phyloP scores from a whole-genome alignment of 495 filamentous ascomycete genomes.

The Penicillium bialowiezense region DNA sequence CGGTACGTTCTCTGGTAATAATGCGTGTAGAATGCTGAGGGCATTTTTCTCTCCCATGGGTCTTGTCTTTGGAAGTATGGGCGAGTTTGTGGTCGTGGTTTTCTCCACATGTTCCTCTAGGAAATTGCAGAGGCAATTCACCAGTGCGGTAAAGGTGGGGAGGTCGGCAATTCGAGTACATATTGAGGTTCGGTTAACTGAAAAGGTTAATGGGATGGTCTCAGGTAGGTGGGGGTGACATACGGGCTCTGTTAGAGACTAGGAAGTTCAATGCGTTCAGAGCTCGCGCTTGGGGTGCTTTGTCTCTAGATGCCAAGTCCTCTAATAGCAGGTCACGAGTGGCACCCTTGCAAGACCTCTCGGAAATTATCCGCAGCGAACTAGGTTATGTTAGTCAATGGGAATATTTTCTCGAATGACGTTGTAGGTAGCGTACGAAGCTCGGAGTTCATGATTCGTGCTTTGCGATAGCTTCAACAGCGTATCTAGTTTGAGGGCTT shows the following conservation, averaged over 20 bases:
- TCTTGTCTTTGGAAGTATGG: slow-evolving; percentile 44
- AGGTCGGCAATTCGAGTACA: slow-evolving; percentile 36
- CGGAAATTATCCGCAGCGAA: slow-evolving; percentile 48
- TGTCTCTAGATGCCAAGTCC: slow-evolving; percentile 39
- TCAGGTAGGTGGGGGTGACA: slow-evolving; percentile 2
- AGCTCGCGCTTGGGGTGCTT: slow-evolving; percentile 34
- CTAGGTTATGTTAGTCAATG: slow-evolving; percentile 23
- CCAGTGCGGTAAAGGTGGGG: slow-evolving; percentile 37
- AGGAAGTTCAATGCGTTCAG: slow-evolving; percentile 45
- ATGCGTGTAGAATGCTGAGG: slow-evolving; percentile 33
- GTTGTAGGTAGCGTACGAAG: slow-evolving; percentile 42
- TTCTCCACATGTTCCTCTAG: slow-evolving; percentile 41
- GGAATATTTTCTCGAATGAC: neutral
- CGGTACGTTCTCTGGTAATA: slow-evolving; percentile 38
- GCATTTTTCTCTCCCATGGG: slow-evolving; percentile 43
- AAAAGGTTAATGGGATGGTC: slow-evolving; percentile 6
- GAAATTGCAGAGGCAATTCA: slow-evolving; percentile 49
- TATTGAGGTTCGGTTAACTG: slow-evolving; percentile 43
- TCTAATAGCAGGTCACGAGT: slow-evolving; percentile 40
- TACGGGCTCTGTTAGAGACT: slow-evolving; percentile 40
- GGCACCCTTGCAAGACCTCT: slow-evolving; percentile 42
- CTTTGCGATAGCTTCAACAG: slow-evolving; percentile 48
- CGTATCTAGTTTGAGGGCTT: slow-evolving; percentile 51
- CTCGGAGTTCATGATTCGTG: slow-evolving; percentile 49
- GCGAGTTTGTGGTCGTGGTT: slow-evolving; percentile 36